Evolutionary conservation across 495 filamentous ascomycete genomes (phyloP).

Genomic region (Eremomyces bilateralis): DNA sequence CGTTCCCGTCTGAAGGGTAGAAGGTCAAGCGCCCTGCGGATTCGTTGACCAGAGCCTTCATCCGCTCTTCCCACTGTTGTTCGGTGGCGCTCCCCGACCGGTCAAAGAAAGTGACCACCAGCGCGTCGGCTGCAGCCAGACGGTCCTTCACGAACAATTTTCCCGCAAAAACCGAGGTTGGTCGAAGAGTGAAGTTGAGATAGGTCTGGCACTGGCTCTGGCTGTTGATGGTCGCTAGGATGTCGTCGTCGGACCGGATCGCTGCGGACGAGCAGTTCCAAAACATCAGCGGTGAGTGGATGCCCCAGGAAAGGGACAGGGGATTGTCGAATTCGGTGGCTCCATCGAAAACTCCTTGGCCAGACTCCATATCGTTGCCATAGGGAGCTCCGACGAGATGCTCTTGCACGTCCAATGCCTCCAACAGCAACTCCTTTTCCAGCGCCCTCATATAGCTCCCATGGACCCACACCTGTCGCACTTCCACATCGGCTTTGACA

Average conservation of each 20-base stretch:
- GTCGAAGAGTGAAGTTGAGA: conserved; percentile 45
- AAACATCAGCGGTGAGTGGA: conserved; percentile 53
- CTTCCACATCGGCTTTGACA: conserved; percentile 22
- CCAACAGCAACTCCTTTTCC: conserved; percentile 33
- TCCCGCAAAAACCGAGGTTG: conserved; percentile 53
- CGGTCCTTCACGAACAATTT: conserved; percentile 40
- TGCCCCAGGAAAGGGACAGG: conserved; percentile 18
- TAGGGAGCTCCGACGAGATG: conserved; percentile 3
- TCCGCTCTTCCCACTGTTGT: conserved; percentile 33
- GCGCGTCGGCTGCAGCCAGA: conserved; percentile 43
- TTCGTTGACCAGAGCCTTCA: conserved; percentile 23
- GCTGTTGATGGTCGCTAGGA: conserved; percentile 41
- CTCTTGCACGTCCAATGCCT: conserved; percentile 38
- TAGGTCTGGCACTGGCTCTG: conserved; percentile 29
- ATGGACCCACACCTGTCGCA: conserved; percentile 30
- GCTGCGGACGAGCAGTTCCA: conserved; percentile 40
- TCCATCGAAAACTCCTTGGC: neutral
- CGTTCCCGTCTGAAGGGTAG: conserved; percentile 32
- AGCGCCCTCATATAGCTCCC: conserved; percentile 50
- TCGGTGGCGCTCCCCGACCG: conserved; percentile 33
- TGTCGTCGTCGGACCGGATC: conserved; percentile 32
- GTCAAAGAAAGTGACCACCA: conserved; percentile 53
- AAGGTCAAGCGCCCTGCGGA: conserved; percentile 30
- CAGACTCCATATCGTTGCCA: neutral
- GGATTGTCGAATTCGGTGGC: neutral